A percentile compares a stretch with the other conserved stretches of the same genome.
phyloP scores from a whole-genome alignment of 768 basidiomycete species.

The Pulveroboletus sp. region DNA sequence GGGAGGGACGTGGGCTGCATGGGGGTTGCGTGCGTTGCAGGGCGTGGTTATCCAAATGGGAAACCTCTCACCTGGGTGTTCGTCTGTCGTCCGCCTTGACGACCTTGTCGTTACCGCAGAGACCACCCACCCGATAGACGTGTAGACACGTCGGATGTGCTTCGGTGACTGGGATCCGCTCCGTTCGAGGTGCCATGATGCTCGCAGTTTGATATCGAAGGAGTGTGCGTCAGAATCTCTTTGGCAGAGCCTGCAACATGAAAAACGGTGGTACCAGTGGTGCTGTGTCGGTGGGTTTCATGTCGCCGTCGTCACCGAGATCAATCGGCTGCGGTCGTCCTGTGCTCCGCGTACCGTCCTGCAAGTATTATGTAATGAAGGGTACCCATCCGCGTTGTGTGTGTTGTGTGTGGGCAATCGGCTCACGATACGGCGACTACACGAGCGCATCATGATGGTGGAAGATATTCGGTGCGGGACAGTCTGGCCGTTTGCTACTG shows the following conservation, averaged over 20 bases:
- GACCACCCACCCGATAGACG: constrained; percentile 25
- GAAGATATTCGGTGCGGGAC: too few species aligned
- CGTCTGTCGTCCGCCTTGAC: constrained; percentile 24
- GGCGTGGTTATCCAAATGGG: background rate
- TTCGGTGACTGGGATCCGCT: background rate
- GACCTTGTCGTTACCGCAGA: constrained; percentile 28
- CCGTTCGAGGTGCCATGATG: constrained; percentile 2
- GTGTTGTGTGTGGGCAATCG: too few species aligned
- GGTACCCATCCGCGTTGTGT: too few species aligned
- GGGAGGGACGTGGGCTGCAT: too few species aligned
- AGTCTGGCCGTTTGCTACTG: too few species aligned
- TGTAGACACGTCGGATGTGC: constrained; percentile 19
- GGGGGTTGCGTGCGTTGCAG: too few species aligned
- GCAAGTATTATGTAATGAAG: too few species aligned
- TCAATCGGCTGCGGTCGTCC: too few species aligned
- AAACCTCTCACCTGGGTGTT: constrained; percentile 23
- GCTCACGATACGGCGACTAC: too few species aligned
- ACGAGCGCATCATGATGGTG: too few species aligned
- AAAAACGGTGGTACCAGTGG: background rate
- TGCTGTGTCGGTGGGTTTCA: background rate
- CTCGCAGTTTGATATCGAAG: background rate
- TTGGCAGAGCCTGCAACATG: background rate
- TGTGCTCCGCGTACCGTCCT: too few species aligned
- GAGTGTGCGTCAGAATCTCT: background rate
- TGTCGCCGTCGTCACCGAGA: background rate